These are phyloP conservation scores for Anthoceros angustus DNA, from an alignment of 225 moss, liverwort and hornwort genomes.

Conservation along the genomic window DNA sequence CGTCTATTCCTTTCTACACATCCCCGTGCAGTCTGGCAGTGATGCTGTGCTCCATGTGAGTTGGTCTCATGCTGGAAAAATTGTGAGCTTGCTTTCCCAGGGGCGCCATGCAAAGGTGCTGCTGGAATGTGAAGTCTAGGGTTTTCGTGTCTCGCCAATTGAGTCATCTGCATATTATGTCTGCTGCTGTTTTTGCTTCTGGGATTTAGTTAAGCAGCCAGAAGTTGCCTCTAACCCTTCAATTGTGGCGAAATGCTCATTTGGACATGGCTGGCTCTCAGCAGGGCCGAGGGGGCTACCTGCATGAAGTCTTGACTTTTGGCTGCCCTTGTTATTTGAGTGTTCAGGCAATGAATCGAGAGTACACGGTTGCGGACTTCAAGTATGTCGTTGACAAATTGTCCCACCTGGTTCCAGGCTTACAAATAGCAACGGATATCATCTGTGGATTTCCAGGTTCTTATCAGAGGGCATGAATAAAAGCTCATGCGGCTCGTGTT, in stretches of 20 bases:
- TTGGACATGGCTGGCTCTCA: too few species aligned
- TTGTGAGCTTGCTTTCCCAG: neutral
- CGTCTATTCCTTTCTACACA: slow-evolving; percentile 80
- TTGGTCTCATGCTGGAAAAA: neutral
- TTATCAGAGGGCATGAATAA: neutral
- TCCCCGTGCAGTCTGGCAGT: slow-evolving; percentile 85
- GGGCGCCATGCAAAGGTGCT: too few species aligned
- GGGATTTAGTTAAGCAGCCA: too few species aligned
- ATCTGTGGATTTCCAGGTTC: slow-evolving; percentile 87
- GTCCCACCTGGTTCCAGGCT: slow-evolving; percentile 51
- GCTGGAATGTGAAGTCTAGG: too few species aligned
- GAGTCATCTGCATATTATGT: too few species aligned
- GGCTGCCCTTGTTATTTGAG: neutral
- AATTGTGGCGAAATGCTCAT: too few species aligned
- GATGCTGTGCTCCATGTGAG: slow-evolving; percentile 61
- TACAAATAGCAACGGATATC: slow-evolving; percentile 87
- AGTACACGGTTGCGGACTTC: slow-evolving; percentile 71
- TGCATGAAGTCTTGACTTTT: neutral
- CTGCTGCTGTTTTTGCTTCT: too few species aligned
- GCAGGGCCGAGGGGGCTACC: too few species aligned
- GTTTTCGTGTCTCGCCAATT: too few species aligned
- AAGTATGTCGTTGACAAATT: slow-evolving; percentile 66
- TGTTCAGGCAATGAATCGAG: slow-evolving; percentile 75
- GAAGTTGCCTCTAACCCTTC: too few species aligned
- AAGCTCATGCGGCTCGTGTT: slow-evolving; percentile 3